Base-by-base conservation (phyloP, 177 flowering plant genomes). In the Vitis hybrid region DNA sequence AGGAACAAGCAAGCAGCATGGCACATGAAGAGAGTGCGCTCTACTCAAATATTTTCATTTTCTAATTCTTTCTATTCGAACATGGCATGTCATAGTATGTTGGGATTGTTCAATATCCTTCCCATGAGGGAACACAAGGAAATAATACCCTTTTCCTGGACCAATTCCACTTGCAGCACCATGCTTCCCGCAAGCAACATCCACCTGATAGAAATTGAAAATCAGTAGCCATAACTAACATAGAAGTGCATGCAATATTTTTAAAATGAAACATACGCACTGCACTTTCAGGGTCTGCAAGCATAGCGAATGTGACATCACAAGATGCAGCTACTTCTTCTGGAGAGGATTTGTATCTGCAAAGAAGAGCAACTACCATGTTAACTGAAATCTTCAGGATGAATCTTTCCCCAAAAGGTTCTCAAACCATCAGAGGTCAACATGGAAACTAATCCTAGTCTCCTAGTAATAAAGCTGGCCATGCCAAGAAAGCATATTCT, bases 251-350 rank as follows among this genome's bases (percentile, higher is more conserved):
- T 45, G n/a, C 15, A 55, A 65, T 56, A 48, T 13, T 53, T 22
- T 6, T 1, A 22, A n/a, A 68, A 65, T 29, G 29, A 69, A 76
- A 81, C 78, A 77, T 80, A 88, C 97, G 65, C 87, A 94, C 98
- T 74, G 97, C 97, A 84, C 98, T 92, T 78, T 89, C 86, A 67
- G 98, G 98, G 81, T 92, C 98, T 69, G 98, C 93, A 66, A 92
- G 98, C 97, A 94, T 90, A 62, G 97, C 91, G 80, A 94, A 90
- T 76, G 94, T 94, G 73, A 94, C 82, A 80, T 94, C 98, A 78
- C 97, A 94, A 60, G 86, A 79, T 64, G 93, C 93, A 52, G 97
- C 89, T 22, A 94, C 97, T 85, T 92, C 97, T 70, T 86, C 84
- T 11, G 98, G 98, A 56, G 94, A 83, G 20, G 97, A 64, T 73